phyloP scores from a whole-genome alignment of 2,329 filamentous ascomycete species.

The Pseudovirgaria hyperparasitica region DNA sequence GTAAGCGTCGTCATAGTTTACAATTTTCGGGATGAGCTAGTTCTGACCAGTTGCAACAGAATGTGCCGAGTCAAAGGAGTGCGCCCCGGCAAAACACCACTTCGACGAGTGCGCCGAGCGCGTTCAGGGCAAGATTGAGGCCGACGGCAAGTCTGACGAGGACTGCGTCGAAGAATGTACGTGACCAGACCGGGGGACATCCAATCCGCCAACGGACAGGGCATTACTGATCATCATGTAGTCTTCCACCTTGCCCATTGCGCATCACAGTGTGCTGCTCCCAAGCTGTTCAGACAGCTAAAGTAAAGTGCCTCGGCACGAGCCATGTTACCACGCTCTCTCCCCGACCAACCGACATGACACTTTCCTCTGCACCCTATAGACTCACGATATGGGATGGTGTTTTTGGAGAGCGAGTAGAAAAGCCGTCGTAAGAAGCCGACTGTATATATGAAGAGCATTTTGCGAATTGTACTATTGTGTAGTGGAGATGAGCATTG shows the following conservation, averaged over 20 bases:
- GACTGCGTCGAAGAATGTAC: conserved; percentile 99
- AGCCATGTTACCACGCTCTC: no score
- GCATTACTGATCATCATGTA: conserved; percentile 31
- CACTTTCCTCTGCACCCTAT: no score
- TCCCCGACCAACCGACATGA: no score
- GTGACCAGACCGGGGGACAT: conserved; percentile 26
- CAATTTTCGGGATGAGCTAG: no score
- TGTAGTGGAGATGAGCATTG: no score
- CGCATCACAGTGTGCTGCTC: conserved; percentile 81
- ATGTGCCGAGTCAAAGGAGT: conserved; percentile 77
- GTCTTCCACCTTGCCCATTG: conserved; percentile 99
- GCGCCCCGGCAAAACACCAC: conserved; percentile 87
- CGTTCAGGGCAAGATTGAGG: conserved; percentile 59
- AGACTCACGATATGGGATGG: no score
- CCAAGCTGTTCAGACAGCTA: conserved; percentile 86
- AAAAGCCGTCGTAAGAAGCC: no score
- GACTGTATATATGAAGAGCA: no score
- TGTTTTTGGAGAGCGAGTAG: no score
- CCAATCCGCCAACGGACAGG: neutral
- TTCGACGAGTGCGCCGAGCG: conserved; percentile 97
- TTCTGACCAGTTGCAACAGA: conserved; percentile 54
- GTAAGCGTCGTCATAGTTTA: conserved; percentile 43
- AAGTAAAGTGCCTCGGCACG: no score
- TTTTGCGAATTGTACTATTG: no score
- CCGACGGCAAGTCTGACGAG: conserved; percentile 67